These are phyloP conservation scores for Beauveria sp. DNA, from an alignment of 2,329 filamentous ascomycete genomes.

Conservation along the genomic window DNA sequence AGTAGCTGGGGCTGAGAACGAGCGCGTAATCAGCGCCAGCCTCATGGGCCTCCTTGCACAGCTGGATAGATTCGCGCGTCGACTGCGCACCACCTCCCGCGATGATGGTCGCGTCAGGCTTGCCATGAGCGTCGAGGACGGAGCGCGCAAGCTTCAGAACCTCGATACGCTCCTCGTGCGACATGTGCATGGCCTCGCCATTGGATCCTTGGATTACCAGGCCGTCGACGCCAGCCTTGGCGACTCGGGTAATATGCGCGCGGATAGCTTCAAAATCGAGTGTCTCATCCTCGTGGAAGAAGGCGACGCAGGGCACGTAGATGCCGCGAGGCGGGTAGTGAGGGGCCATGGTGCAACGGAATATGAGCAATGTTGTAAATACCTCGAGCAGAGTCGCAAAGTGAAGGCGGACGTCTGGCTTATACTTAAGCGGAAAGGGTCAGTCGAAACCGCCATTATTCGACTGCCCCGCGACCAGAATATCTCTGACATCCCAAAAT, in stretches of 20 bases:
- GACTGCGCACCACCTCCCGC: conserved; percentile 72
- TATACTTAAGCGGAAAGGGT: background rate
- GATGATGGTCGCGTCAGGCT: conserved; percentile 58
- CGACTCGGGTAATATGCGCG: conserved; percentile 32
- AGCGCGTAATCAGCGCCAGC: conserved; percentile 71
- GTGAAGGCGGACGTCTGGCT: background rate
- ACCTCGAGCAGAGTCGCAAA: background rate
- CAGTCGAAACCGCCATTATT: background rate
- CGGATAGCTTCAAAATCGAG: conserved; percentile 25
- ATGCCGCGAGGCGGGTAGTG: conserved; percentile 21
- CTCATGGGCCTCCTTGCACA: conserved; percentile 62
- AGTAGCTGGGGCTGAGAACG: conserved; percentile 71
- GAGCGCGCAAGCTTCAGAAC: conserved; percentile 57
- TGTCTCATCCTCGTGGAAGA: conserved; percentile 29
- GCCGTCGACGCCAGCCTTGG: conserved; percentile 64
- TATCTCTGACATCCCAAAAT: conserved; percentile 10
- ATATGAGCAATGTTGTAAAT: background rate
- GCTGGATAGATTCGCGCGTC: conserved; percentile 63
- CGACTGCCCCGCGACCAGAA: background rate
- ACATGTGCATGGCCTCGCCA: conserved; percentile 74
- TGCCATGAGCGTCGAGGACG: conserved; percentile 53
- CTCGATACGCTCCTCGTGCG: conserved; percentile 59
- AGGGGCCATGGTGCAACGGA: background rate
- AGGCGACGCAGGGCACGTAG: conserved; percentile 31
- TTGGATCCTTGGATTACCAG: conserved; percentile 77